Evolutionary conservation across 805 yeast species (phyloP).

Genomic region (Metschnikowia cerradonensis): DNA sequence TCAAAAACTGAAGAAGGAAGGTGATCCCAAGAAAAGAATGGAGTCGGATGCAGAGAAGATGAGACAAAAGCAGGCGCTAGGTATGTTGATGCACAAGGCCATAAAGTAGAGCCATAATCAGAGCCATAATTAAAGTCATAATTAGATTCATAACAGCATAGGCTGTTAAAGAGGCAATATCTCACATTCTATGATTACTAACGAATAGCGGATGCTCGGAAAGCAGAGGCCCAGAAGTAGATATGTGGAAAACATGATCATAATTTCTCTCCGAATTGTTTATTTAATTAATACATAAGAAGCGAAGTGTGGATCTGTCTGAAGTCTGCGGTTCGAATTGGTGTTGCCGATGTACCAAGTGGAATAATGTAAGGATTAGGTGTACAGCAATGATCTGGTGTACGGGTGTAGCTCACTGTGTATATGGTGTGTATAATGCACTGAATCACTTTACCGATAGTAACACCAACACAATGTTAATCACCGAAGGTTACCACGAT

Average conservation of each 20-base stretch:
- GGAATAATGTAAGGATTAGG: background rate
- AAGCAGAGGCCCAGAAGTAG: slow-evolving; percentile 25
- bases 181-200: background rate
- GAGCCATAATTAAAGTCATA: too few species aligned
- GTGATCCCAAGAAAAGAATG: slow-evolving; percentile 82
- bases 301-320: background rate
- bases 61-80: slow-evolving; percentile 83
- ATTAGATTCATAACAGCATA: too few species aligned
- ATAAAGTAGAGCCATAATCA: too few species aligned
- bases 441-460: too few species aligned
- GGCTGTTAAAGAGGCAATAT: too few species aligned
- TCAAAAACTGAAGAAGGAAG: slow-evolving; percentile 62
- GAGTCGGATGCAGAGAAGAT: slow-evolving; percentile 88
- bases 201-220: slow-evolving; percentile 47
- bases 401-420: background rate
- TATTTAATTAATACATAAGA: background rate
- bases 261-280: too few species aligned
- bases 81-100: slow-evolving; percentile 38
- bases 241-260: background rate
- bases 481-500: slow-evolving; percentile 62
- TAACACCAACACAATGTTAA: slow-evolving; percentile 47
- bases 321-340: background rate
- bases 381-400: background rate
- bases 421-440: background rate
- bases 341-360: background rate